phyloP scores from a whole-genome alignment of 2,329 filamentous ascomycete genomes.

The Trichoderma cornu-damae region DNA sequence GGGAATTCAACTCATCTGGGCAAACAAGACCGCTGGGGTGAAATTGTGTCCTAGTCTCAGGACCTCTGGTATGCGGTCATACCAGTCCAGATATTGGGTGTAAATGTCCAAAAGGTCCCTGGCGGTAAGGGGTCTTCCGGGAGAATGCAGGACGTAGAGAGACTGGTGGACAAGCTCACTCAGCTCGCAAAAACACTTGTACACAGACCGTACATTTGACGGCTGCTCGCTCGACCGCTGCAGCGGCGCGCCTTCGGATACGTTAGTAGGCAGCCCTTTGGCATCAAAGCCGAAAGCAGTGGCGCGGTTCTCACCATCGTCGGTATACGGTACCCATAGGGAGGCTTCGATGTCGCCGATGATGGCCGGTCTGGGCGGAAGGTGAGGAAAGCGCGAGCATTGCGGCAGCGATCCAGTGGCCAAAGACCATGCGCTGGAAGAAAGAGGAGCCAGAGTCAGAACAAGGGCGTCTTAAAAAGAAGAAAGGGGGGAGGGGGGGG shows the following conservation, averaged over 20 bases:
- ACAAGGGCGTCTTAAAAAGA: no score
- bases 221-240: slow-evolving; percentile 56
- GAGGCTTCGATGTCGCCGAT: slow-evolving; percentile 57
- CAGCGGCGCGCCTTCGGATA: slow-evolving; percentile 43
- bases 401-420: slow-evolving; percentile 58
- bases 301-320: slow-evolving; percentile 45
- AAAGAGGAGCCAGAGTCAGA: slow-evolving; percentile 22
- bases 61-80: slow-evolving; percentile 59
- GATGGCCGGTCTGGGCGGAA: slow-evolving; percentile 56
- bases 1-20: slow-evolving; percentile 55
- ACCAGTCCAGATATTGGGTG: slow-evolving; percentile 66
- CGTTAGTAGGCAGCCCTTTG: neutral
- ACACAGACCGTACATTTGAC: slow-evolving; percentile 63
- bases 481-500: no score
- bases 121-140: slow-evolving; percentile 59
- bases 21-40: slow-evolving; percentile 66
- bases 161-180: slow-evolving; percentile 70
- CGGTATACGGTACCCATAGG: slow-evolving; percentile 55
- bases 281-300: neutral
- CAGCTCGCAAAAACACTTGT: slow-evolving; percentile 64
- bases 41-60: slow-evolving; percentile 63
- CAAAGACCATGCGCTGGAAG: slow-evolving; percentile 56
- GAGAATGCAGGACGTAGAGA: slow-evolving; percentile 67
- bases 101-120: slow-evolving; percentile 60
- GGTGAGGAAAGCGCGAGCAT: slow-evolving; percentile 51